Evolutionary conservation across 2,329 filamentous ascomycete genomes (phyloP), one percentile per base, ranked within the genome.

Genomic region (Alternaria sp.): DNA sequence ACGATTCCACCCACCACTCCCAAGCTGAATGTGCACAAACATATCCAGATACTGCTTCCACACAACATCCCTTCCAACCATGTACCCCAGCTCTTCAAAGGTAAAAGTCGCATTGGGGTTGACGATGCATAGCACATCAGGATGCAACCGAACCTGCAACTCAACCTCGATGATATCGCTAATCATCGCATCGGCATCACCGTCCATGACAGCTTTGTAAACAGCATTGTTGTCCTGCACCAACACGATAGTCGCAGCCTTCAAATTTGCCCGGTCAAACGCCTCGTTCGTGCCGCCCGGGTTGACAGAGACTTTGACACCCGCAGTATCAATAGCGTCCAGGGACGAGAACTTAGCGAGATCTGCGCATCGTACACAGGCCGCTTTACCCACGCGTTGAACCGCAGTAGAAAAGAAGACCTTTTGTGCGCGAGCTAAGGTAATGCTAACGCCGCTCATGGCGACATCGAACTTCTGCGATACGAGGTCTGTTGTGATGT

Each of bases 401-500:
- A 66, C 28, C 3, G 63, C 45, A 13, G 63, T 63, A 4, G 65
- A 66, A 11, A 67, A 67, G 23, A 66, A 62, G 44, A 15, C 54
- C 17, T 59, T 61, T 9, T 59, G 57, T 2, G 63, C 65, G 1
- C 63, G 63, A 0, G 60, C 44, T 6, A 67, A 36, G 3, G 65
- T 67, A 8, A 67, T 63, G 57, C 65, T 67, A 17, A 67, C 60
- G 43, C 65, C 65, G 23, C 60, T 58, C 65, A 67, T 67, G 0
- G 62, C 65, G n/a, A 67, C 19, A 32, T 67, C 65, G 19, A 66
- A 67, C 11, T 61, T 66, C 8, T 58, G 44, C 3, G 60, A 51
- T 11, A 32, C 30, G 2, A 66, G 15, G n/a, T 67, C 65, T 0
- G 65, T 25, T 0, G 62, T 58, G 23, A 67, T 32, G 25, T 63